Conservation (phyloP, 108 stramenopile species). For the Stephanodiscus triporus region DNA sequence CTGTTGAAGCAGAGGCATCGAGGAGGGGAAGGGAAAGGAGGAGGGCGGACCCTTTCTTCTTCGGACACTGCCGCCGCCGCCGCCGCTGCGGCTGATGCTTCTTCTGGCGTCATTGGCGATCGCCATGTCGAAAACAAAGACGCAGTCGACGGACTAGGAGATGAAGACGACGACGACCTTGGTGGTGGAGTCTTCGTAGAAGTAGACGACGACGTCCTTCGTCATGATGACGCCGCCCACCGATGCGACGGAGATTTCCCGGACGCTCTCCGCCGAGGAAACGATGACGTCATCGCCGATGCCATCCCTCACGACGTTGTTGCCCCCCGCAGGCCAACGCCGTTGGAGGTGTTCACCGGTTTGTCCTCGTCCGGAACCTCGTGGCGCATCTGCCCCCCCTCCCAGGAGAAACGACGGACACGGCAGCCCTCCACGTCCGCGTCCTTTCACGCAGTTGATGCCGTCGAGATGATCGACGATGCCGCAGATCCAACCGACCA, state of each 20-base stretch:
- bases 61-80: neutral
- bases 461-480: neutral
- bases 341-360: slow-evolving; percentile 36
- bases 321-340: slow-evolving; percentile 15
- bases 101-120: neutral
- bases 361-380: neutral
- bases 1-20: neutral
- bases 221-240: no score
- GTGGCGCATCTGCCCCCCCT: neutral
- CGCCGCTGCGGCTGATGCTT: neutral
- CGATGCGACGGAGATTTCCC: neutral
- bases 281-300: no score
- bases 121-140: slow-evolving; percentile 12
- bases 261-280: no score
- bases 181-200: no score
- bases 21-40: neutral
- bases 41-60: neutral
- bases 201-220: slow-evolving; percentile 3
- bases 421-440: neutral
- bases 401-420: slow-evolving; percentile 16
- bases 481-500: no score
- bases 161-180: neutral
- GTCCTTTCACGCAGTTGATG: neutral
- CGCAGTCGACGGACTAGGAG: neutral
- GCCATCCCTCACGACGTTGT: no score